Evolutionary conservation across 352 stramenopile genomes (phyloP).

Genomic region (Thraustotheca clavata): DNA sequence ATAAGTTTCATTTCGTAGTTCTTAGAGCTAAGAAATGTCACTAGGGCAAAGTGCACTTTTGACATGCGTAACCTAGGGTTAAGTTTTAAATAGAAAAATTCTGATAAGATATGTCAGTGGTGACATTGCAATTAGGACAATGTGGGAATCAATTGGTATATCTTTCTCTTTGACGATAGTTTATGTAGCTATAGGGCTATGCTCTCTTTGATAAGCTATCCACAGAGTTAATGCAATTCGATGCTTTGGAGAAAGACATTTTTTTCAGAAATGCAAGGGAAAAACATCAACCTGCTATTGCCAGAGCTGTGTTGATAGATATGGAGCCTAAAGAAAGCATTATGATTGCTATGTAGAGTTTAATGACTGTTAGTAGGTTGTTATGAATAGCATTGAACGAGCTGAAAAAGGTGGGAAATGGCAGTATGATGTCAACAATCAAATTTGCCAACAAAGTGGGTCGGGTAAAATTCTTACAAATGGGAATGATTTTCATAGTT

Average conservation of each 20-base stretch:
- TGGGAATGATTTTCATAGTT: not conserved
- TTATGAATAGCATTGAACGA: not conserved
- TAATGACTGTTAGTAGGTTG: no score
- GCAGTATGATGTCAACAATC: constrained; percentile 38
- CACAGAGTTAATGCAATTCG: constrained; percentile 22
- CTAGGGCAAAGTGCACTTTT: not conserved
- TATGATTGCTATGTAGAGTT: no score
- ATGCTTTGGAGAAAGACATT: not conserved
- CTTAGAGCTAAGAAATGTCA: not conserved
- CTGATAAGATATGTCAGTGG: constrained; percentile 35
- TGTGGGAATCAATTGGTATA: constrained; percentile 60
- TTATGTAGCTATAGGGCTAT: constrained; percentile 22
- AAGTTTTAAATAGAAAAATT: no score
- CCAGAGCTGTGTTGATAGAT: constrained; percentile 67
- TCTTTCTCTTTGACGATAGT: not conserved
- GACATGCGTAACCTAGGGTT: not conserved
- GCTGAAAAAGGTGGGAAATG: constrained; percentile 22
- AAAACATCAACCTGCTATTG: constrained; percentile 23
- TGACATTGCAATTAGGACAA: constrained; percentile 66
- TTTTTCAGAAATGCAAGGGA: constrained; percentile 24
- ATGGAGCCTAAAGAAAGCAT: constrained; percentile 70
- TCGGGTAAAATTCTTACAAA: constrained; percentile 26
- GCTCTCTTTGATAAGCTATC: constrained; percentile 56
- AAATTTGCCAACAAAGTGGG: constrained; percentile 49
- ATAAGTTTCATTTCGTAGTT: not conserved